phyloP scores from a whole-genome alignment of 2,329 filamentous ascomycete genomes.

The Biscogniauxia marginata region DNA sequence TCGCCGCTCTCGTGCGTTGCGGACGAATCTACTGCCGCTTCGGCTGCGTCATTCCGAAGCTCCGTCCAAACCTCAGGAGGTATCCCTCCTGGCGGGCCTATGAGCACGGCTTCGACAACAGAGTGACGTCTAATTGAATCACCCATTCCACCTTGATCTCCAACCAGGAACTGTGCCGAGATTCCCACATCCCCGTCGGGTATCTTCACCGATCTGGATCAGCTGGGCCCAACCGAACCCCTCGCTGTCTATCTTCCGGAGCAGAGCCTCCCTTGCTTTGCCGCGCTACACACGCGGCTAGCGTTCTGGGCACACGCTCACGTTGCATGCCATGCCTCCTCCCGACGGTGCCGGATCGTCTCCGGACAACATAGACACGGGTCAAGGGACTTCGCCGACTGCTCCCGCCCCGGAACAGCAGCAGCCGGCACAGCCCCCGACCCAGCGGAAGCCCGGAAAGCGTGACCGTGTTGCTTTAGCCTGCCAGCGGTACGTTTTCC shows the following conservation, averaged over 20 bases:
- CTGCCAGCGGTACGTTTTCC: conserved; percentile 20
- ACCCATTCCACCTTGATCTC: neutral
- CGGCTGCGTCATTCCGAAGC: conserved; percentile 12
- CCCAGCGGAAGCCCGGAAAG: conserved; percentile 26
- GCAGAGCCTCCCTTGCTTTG: conserved; percentile 12
- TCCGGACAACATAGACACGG: conserved; percentile 21
- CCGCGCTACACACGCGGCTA: neutral
- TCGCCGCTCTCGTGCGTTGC: neutral
- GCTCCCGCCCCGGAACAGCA: conserved; percentile 17
- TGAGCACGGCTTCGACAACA: conserved; percentile 12
- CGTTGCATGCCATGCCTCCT: conserved; percentile 17
- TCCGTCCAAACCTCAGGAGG: conserved; percentile 8
- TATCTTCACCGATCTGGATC: conserved; percentile 4
- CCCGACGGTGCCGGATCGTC: conserved; percentile 22
- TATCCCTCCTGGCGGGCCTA: conserved; percentile 5
- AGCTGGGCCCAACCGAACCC: conserved; percentile 10
- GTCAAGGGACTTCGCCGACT: conserved; percentile 16
- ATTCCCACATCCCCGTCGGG: conserved; percentile 3
- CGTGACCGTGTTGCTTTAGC: conserved; percentile 31
- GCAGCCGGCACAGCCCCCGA: neutral
- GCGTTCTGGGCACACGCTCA: neutral
- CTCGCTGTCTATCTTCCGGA: conserved; percentile 5
- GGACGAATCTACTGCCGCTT: neutral
- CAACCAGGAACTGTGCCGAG: conserved; percentile 2
- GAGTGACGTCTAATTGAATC: conserved; percentile 1